A percentile compares a stretch with the other conserved stretches of the same genome.
Evolutionary conservation across 2,329 filamentous ascomycete species (phyloP).

Genomic region (Chaetomiaceae sp.): DNA sequence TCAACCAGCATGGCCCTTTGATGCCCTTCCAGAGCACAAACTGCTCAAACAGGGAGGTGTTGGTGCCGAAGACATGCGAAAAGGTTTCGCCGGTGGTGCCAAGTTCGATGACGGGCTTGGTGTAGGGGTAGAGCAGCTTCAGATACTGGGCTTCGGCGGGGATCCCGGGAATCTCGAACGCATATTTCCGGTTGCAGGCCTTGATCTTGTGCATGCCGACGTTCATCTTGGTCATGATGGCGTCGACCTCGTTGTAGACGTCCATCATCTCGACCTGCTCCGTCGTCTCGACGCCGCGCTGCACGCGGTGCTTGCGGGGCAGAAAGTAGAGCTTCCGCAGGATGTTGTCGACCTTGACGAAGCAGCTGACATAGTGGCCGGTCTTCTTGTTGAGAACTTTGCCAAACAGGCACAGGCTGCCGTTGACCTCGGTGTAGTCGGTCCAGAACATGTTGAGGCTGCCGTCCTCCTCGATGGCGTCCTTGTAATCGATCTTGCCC

Average conservation of each 20-base stretch:
- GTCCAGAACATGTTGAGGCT: conserved; percentile 95
- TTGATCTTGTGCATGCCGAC: conserved; percentile 94
- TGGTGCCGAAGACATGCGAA: conserved; percentile 88
- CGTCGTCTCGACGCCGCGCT: conserved; percentile 61
- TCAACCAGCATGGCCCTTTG: conserved; percentile 98
- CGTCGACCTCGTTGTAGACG: conserved; percentile 85
- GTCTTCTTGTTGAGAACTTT: conserved; percentile 90
- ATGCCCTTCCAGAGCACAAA: conserved; percentile 99
- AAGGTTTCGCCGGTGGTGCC: conserved; percentile 79
- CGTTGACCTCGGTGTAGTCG: conserved; percentile 90
- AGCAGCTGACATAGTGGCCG: conserved; percentile 78
- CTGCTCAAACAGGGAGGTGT: conserved; percentile 92
- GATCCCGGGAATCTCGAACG: conserved; percentile 83
- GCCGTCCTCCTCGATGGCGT: conserved; percentile 91
- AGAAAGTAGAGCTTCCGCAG: conserved; percentile 89
- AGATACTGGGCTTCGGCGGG: conserved; percentile 88
- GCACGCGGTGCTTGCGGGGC: conserved; percentile 61
- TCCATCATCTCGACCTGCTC: conserved; percentile 83
- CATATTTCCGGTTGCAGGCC: conserved; percentile 82
- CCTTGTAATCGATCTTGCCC: conserved; percentile 77
- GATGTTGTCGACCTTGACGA: conserved; percentile 94
- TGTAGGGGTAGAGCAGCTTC: conserved; percentile 94
- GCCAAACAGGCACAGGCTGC: conserved; percentile 88
- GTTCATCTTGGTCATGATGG: conserved; percentile 79
- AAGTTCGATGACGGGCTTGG: conserved; percentile 68